Base-by-base conservation (phyloP, 139 green algal species). In the Raphidocelis subcapitata region DNA sequence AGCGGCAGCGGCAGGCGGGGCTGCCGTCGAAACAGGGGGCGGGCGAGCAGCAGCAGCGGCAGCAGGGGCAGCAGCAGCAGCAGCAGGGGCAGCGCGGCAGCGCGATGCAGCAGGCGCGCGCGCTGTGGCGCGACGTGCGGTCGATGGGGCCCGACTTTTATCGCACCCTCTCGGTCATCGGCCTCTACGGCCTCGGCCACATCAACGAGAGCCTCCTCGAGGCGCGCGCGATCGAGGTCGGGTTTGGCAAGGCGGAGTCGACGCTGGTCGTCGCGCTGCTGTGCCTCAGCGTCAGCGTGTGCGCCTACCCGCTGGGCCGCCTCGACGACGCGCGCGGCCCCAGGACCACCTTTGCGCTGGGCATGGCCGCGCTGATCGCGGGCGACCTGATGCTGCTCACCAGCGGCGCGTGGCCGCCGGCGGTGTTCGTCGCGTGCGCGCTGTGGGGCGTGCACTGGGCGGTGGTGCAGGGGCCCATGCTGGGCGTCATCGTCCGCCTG, bases 191-290 rank as follows among this genome's bases (percentile, higher is more conserved):
- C 28, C 20, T 85, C 33, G 76, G 80, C 16, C 84, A 90, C 63
- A 86, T 90, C 63, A 86, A 84, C 32, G 84, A 90, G 79, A 74
- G 56, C 24, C 51, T 76, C 57, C 46, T 81, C 46, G 75, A 87
- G 67, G 79, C 78, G 35, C 70, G 79, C 4, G 79, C 79, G 15
- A 89, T 86, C 59, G 81, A 89, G 76, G 60, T 66, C 2, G 84
- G 84, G 15, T 87, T 90, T 69, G 84, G 84, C 65, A 90, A 90
- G 79, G 84, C 84, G 3, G 84, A 90, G 84, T 77, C 74, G 1
- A 86, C 84, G 2, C 76, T 90, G 54, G 79, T 90, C 4, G 76
- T 90, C 3, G 81, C 81, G 0, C 46, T 75, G 23, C 68, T 90
- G 36, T 76, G 75, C 31, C 72, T 84, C 21, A 72, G 75, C 3